Conservation (phyloP, 2,329 filamentous ascomycete genomes). For the Daldinia eschscholtzii region DNA sequence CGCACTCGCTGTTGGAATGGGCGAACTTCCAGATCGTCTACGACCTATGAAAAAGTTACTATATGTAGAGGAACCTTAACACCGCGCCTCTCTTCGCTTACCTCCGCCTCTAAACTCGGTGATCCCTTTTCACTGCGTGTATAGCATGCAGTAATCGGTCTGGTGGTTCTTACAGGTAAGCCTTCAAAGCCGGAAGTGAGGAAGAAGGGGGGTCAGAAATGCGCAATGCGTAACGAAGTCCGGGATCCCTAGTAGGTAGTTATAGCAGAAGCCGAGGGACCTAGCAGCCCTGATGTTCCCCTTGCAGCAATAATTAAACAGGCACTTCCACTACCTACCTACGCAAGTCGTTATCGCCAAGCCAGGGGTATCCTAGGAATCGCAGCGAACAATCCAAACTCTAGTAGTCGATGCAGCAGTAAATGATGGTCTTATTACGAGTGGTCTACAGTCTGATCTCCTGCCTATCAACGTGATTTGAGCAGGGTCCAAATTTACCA, state of each 20-base stretch:
- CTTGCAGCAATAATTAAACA: slow-evolving; percentile 34
- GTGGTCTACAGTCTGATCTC: slow-evolving; percentile 37
- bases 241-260: slow-evolving; percentile 37
- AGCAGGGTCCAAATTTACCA: slow-evolving; percentile 45
- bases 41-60: slow-evolving; percentile 8
- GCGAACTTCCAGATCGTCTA: slow-evolving; percentile 31
- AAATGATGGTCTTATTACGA: slow-evolving; percentile 21
- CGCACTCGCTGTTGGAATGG: slow-evolving; percentile 18
- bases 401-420: slow-evolving; percentile 17
- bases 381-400: slow-evolving; percentile 31
- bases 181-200: slow-evolving; percentile 27
- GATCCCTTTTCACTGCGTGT: slow-evolving; percentile 18
- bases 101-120: slow-evolving; percentile 45
- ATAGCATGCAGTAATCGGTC: slow-evolving; percentile 29
- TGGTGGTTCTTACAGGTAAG: slow-evolving; percentile 27
- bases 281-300: slow-evolving; percentile 36
- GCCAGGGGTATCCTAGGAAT: slow-evolving; percentile 30
- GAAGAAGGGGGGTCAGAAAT: slow-evolving; percentile 30
- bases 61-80: slow-evolving; percentile 24
- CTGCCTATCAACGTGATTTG: slow-evolving; percentile 43
- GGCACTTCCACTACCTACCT: slow-evolving; percentile 1
- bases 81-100: slow-evolving; percentile 45
- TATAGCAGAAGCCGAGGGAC: slow-evolving; percentile 30
- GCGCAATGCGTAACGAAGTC: slow-evolving; percentile 31
- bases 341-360: slow-evolving; percentile 9